Evolutionary conservation across 192 early-diverging fungal genomes (phyloP), one percentile per base, ranked within the genome.

Genomic region (Entomortierella parvispora): DNA sequence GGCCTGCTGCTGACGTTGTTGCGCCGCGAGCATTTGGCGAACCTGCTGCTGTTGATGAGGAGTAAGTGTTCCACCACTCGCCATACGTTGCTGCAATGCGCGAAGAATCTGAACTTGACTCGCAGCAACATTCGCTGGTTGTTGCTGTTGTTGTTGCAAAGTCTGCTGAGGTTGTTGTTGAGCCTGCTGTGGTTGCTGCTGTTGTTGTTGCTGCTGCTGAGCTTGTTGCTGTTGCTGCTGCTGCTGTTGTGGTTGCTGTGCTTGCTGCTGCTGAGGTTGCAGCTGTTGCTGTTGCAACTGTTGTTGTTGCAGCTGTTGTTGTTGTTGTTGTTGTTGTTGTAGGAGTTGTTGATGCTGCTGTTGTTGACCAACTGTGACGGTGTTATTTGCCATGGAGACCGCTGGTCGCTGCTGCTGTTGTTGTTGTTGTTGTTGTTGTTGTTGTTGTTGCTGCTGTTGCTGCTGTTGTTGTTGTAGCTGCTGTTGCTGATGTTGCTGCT

Each of bases 11-110:
- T 50, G 61, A n/a, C 33, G 47, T 18, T 50, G 48, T 9, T n/a
- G n/a, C n/a, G n/a, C n/a, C n/a, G 46, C 48, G 18, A 40, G 20
- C 3, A 63, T 9, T 22, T 63, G 61, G 10, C 32, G 2, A 29
- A 63, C 17, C n/a, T 63, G 61, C 33, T 63, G 61, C 25, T 64
- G 74, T 32, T 77, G 74, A 12, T 62, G 74, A 23, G 25, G 52
- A 10, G 60, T 77, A 11, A 68, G 17, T 1, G 47, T 25, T 3
- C 31, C 46, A 0, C 44, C 60, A 4, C 22, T 14, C 9, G 25
- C 34, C 0, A 55, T 26, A 32, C 69, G 61, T 14, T 57, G 44
- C 28, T 77, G 72, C 9, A 77, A 23, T 5, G 48, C 55, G 23
- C 65, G 43, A 33, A 77, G 43, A 14, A 55, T 9, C 18, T 62